These are phyloP conservation scores for Globisporangium spinosum DNA, from an alignment of 352 stramenopile genomes.

Conservation along the genomic window DNA sequence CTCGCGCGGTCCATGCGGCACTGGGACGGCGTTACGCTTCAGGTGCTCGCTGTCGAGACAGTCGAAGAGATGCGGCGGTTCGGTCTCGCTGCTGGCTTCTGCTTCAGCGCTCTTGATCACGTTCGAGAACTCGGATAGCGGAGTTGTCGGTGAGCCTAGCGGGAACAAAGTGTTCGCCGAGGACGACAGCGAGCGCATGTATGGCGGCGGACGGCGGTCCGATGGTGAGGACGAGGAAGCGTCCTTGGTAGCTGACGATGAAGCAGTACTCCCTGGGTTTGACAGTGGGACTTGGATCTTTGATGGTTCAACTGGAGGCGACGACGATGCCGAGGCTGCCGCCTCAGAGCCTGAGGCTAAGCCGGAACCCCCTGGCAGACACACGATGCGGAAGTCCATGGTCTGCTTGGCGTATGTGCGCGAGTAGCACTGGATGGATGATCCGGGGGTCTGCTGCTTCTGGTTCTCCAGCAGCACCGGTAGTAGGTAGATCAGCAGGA, in stretches of 20 bases:
- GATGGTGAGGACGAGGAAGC: neutral
- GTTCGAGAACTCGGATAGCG: slow-evolving; percentile 11
- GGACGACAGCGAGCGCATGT: slow-evolving; percentile 18
- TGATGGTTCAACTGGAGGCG: neutral
- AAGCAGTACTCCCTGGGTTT: neutral
- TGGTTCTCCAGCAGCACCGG: slow-evolving; percentile 41
- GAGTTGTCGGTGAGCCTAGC: neutral
- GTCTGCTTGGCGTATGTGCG: slow-evolving; percentile 57
- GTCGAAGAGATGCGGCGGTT: slow-evolving; percentile 54
- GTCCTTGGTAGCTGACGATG: neutral
- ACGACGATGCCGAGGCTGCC: neutral
- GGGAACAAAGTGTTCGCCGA: slow-evolving; percentile 10
- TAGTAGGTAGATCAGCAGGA: slow-evolving; percentile 56
- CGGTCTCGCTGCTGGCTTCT: slow-evolving; percentile 12
- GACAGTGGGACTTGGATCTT: neutral
- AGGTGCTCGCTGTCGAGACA: slow-evolving; percentile 39
- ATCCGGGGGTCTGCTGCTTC: slow-evolving; percentile 17
- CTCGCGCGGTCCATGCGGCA: slow-evolving; percentile 53
- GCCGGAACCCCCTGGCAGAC: neutral
- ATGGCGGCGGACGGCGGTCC: slow-evolving; percentile 9
- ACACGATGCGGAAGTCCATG: slow-evolving; percentile 59
- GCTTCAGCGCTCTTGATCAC: slow-evolving; percentile 9
- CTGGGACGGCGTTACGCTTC: slow-evolving; percentile 25
- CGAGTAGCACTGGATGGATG: slow-evolving; percentile 44
- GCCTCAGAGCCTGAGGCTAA: neutral